Conservation (phyloP, 2,329 filamentous ascomycete species). For the Drechslerella dactyloides region DNA sequence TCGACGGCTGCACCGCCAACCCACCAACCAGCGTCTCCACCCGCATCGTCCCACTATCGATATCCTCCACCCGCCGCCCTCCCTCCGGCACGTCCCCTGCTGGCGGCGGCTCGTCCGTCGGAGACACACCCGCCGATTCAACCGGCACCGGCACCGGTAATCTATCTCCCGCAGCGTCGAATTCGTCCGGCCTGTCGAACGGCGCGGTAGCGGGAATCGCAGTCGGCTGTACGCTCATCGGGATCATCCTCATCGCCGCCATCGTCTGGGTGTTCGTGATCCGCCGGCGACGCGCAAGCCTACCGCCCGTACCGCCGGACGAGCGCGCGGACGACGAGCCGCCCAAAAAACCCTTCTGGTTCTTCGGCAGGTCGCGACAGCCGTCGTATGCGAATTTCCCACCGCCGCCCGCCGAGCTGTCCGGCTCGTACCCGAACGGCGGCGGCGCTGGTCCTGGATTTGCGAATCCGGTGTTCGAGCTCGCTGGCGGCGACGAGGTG, state of each 20-base stretch:
- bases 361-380: constrained; percentile 13
- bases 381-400: constrained; percentile 29
- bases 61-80: constrained; percentile 13
- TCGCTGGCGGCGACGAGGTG: constrained; percentile 16
- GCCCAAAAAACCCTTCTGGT: constrained; percentile 23
- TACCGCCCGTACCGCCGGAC: constrained; percentile 33
- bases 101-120: not conserved
- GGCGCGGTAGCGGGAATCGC: constrained; percentile 39
- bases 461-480: constrained; percentile 26
- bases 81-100: not conserved
- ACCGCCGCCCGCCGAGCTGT: constrained; percentile 19
- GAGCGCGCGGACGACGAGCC: constrained; percentile 16
- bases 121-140: no score
- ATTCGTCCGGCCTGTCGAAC: constrained; percentile 21
- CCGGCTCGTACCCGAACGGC: constrained; percentile 19
- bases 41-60: constrained; percentile 20
- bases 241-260: constrained; percentile 4
- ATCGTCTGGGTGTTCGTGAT: constrained; percentile 18
- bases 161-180: not conserved
- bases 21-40: constrained; percentile 23
- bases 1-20: constrained; percentile 28
- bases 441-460: not conserved
- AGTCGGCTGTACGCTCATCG: constrained; percentile 27
- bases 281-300: constrained; percentile 6
- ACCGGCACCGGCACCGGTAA: not conserved